These are phyloP conservation scores for Stylosanthes scabra DNA, from an alignment of 331 rosid species.

Conservation along the genomic window DNA sequence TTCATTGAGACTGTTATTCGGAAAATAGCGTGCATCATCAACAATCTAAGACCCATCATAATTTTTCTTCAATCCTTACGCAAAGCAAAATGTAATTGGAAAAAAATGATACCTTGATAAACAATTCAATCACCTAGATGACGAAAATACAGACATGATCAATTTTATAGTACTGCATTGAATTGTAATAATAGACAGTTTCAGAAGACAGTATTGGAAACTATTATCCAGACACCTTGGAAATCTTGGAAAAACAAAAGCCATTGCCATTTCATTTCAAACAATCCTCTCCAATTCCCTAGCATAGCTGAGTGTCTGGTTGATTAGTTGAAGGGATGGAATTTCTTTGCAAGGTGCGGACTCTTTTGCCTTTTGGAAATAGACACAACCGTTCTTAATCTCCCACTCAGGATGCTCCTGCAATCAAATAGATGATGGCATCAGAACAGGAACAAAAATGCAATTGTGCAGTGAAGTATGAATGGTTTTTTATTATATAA, in stretches of 20 bases:
- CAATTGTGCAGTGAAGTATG: not conserved
- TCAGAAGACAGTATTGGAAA: constrained; percentile 24
- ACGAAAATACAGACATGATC: constrained; percentile 33
- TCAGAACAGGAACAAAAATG: constrained; percentile 9
- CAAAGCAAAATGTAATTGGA: not conserved
- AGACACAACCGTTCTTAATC: constrained; percentile 61
- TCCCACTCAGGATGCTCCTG: constrained; percentile 99
- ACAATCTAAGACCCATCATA: not conserved
- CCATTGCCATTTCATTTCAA: constrained; percentile 42
- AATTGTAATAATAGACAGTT: constrained; percentile 27
- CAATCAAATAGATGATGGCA: constrained; percentile 30
- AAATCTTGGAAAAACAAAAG: constrained; percentile 16
- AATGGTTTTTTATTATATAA: not conserved
- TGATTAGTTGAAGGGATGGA: constrained; percentile 95
- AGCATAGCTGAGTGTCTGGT: constrained; percentile 97
- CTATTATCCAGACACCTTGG: constrained; percentile 26
- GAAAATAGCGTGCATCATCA: constrained; percentile 6
- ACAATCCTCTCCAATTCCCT: constrained; percentile 99
- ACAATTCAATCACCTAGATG: constrained; percentile 33
- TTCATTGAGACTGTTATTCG: not conserved
- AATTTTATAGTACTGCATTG: constrained; percentile 24
- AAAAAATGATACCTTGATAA: constrained; percentile 11
- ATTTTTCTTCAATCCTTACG: not conserved
- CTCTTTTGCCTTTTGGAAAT: constrained; percentile 89
- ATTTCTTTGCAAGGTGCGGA: constrained; percentile 97